Conservation (phyloP, 2,329 filamentous ascomycete species). For the Ceratocystis destructans region DNA sequence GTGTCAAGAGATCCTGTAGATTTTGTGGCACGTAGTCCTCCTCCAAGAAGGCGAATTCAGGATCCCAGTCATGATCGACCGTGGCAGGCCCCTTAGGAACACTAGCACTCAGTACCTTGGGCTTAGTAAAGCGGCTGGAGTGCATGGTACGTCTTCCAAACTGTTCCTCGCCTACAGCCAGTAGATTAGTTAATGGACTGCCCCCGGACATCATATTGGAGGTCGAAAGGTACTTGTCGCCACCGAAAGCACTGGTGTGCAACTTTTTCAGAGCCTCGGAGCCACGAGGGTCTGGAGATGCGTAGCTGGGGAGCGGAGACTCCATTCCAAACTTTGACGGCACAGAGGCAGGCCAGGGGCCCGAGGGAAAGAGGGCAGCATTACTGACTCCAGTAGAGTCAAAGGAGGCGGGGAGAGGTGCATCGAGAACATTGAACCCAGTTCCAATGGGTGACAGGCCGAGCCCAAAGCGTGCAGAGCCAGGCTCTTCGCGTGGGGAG, state of each 20-base stretch:
- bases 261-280: constrained; percentile 51
- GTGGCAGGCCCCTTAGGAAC: constrained; percentile 44
- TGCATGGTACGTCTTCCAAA: constrained; percentile 59
- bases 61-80: constrained; percentile 51
- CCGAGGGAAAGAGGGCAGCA: constrained; percentile 62
- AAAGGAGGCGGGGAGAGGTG: constrained; percentile 83
- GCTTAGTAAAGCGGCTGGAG: constrained; percentile 52
- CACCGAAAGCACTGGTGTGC: constrained; percentile 51
- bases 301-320: constrained; percentile 58
- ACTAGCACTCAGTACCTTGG: constrained; percentile 56
- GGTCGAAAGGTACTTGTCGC: constrained; percentile 40
- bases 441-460: constrained; percentile 64
- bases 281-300: constrained; percentile 43
- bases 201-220: constrained; percentile 30
- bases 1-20: constrained; percentile 51
- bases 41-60: constrained; percentile 60
- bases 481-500: constrained; percentile 62
- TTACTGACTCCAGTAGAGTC: constrained; percentile 92
- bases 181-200: constrained; percentile 38
- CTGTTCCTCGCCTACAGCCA: constrained; percentile 37
- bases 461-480: constrained; percentile 36
- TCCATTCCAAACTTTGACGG: constrained; percentile 85
- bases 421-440: constrained; percentile 78
- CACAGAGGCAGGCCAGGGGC: constrained; percentile 81
- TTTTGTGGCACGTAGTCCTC: constrained; percentile 76